phyloP scores from a whole-genome alignment of 2,329 filamentous ascomycete genomes.

The Aspergillus novofumigatus region DNA sequence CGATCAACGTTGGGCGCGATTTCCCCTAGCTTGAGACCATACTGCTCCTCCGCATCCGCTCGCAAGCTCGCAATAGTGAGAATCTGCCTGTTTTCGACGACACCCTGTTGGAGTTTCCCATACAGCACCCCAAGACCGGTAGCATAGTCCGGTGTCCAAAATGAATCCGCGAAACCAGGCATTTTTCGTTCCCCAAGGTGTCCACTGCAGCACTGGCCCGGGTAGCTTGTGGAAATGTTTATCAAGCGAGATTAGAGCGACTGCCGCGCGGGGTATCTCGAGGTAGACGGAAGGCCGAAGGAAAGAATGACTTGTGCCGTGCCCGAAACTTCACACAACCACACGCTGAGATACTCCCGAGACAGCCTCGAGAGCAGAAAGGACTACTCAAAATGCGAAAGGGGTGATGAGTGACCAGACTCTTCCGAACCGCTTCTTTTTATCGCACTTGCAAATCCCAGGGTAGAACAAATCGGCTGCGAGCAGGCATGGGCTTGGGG shows the following conservation, averaged over 20 bases:
- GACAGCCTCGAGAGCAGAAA: not conserved
- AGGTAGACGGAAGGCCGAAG: not conserved
- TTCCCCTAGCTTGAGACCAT: conserved; percentile 73
- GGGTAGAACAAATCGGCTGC: conserved; percentile 8
- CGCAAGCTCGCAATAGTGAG: conserved; percentile 88
- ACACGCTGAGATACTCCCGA: not conserved
- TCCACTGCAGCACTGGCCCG: not conserved
- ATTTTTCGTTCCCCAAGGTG: conserved; percentile 44
- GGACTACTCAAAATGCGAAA: not conserved
- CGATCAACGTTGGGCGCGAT: conserved; percentile 81
- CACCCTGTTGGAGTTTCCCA: conserved; percentile 92
- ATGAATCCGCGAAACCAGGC: conserved; percentile 89
- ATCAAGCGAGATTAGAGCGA: not conserved
- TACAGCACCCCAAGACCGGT: conserved; percentile 93
- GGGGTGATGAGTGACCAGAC: conserved; percentile 7
- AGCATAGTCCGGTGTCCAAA: conserved; percentile 98
- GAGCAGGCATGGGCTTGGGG: conserved; percentile 10
- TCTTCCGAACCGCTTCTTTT: conserved; percentile 6
- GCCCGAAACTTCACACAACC: not conserved
- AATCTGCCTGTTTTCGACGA: conserved; percentile 91
- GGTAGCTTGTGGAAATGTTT: not conserved
- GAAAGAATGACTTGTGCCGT: not conserved
- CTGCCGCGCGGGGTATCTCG: not conserved
- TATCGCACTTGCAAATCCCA: conserved; percentile 8
- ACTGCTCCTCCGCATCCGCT: conserved; percentile 89